These are phyloP conservation scores for Dendrothele bispora DNA, from an alignment of 768 basidiomycete genomes.

Conservation along the genomic window DNA sequence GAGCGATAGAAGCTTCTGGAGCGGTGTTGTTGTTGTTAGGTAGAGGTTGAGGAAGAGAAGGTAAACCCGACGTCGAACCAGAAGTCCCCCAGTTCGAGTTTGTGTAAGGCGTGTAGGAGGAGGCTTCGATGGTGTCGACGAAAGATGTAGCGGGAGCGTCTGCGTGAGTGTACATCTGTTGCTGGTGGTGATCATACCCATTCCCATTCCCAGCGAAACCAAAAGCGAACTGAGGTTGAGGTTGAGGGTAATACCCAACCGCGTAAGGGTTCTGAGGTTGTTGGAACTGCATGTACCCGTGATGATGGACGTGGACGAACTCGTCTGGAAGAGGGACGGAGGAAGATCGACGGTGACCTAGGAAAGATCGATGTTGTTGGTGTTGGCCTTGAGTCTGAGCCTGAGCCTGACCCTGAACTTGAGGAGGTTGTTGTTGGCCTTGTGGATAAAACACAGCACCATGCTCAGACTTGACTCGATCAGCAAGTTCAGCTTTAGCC, in stretches of 20 bases:
- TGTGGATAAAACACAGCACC: too few relatives aligned
- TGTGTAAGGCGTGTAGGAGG: too few relatives aligned
- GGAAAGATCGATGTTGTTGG: not conserved
- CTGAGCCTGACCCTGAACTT: constrained; percentile 1
- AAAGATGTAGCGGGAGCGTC: constrained; percentile 15
- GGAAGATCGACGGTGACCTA: constrained; percentile 48
- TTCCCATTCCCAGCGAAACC: constrained; percentile 37
- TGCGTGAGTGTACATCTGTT: constrained; percentile 16
- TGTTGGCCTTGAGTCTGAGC: constrained; percentile 1
- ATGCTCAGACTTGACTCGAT: too few relatives aligned
- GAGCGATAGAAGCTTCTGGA: too few relatives aligned
- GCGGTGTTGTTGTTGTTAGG: too few relatives aligned
- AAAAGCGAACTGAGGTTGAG: constrained; percentile 39
- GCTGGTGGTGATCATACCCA: too few relatives aligned
- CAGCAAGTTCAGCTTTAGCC: too few relatives aligned
- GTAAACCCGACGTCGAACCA: too few relatives aligned
- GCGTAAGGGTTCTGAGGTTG: constrained; percentile 13
- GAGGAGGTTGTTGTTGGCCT: too few relatives aligned
- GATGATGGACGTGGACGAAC: constrained; percentile 6
- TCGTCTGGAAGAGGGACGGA: constrained; percentile 61
- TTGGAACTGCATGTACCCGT: not conserved
- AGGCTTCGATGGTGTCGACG: too few relatives aligned
- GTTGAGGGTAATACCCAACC: constrained; percentile 44
- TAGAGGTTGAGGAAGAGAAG: too few relatives aligned
- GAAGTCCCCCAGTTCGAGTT: too few relatives aligned